A percentile compares a stretch with the other conserved stretches of the same genome.
phyloP scores from a whole-genome alignment of 2,329 filamentous ascomycete species.

The Sporothrix inflata region DNA sequence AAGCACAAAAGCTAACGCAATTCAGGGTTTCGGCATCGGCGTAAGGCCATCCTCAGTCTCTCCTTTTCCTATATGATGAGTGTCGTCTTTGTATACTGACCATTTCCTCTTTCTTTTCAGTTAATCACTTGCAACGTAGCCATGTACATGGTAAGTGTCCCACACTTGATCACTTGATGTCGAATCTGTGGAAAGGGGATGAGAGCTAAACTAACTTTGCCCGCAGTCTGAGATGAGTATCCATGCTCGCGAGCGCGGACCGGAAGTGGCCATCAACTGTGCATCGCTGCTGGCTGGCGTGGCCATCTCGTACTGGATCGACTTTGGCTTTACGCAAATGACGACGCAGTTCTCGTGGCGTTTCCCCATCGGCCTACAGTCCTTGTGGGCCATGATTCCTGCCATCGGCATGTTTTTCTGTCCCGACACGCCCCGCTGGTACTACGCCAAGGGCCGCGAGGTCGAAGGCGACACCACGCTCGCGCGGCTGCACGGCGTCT shows the following conservation, averaged over 20 bases:
- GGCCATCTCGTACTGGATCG: constrained; percentile 16
- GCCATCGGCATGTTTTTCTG: constrained; percentile 12
- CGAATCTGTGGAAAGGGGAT: too few relatives aligned
- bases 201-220: too few relatives aligned
- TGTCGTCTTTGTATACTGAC: not conserved
- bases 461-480: not conserved
- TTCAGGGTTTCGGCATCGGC: not conserved
- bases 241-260: constrained; percentile 3
- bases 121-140: constrained; percentile 16
- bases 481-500: constrained; percentile 15
- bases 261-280: constrained; percentile 15
- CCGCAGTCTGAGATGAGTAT: constrained; percentile 17
- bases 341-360: constrained; percentile 9
- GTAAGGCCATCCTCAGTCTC: too few relatives aligned
- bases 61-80: not conserved
- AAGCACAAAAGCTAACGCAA: not conserved
- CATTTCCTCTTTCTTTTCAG: not conserved
- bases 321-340: constrained; percentile 17
- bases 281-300: constrained; percentile 1
- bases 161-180: not conserved
- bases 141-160: constrained; percentile 13
- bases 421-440: constrained; percentile 16
- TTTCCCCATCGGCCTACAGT: constrained; percentile 17
- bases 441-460: constrained; percentile 21
- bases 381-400: constrained; percentile 5